phyloP scores from a whole-genome alignment of 129 eudicot species.

The Tagetes erecta region DNA sequence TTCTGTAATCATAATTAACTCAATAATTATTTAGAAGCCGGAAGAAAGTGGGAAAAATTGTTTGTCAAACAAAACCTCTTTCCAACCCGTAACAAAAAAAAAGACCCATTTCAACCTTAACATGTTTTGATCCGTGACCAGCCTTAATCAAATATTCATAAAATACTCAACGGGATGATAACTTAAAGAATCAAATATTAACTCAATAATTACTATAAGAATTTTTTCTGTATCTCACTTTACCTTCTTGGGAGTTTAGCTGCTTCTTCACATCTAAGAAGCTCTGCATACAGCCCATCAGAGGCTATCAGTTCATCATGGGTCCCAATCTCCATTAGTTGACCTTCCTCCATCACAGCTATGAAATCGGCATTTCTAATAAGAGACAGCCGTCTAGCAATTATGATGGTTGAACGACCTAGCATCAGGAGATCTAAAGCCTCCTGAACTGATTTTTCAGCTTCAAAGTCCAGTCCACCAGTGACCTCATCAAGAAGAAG shows the following conservation, averaged over 20 bases:
- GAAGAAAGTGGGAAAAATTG: neutral
- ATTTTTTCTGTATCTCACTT: neutral
- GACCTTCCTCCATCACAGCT: constrained; percentile 98
- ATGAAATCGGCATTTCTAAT: constrained; percentile 94
- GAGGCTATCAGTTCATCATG: constrained; percentile 86
- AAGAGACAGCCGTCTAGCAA: constrained; percentile 82
- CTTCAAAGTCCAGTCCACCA: constrained; percentile 98
- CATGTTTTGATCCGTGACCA: neutral
- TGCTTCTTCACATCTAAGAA: constrained; percentile 93
- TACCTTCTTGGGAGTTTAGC: constrained; percentile 99
- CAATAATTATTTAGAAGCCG: neutral
- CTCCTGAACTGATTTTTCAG: constrained; percentile 94
- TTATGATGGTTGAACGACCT: constrained; percentile 90
- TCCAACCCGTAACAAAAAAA: neutral
- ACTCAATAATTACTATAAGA: neutral
- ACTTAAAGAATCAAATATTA: neutral
- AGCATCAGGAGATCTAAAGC: constrained; percentile 93
- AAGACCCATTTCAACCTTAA: neutral
- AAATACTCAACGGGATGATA: neutral
- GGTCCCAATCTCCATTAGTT: constrained; percentile 93
- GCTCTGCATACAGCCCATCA: constrained; percentile 93
- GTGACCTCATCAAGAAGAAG: constrained; percentile 97
- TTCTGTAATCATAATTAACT: neutral
- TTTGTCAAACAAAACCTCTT: neutral
- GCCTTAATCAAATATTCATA: constrained; percentile 2